Base-by-base conservation (phyloP, 1,284 basidiomycete genomes). In the Cryptococcus wingfieldii region DNA sequence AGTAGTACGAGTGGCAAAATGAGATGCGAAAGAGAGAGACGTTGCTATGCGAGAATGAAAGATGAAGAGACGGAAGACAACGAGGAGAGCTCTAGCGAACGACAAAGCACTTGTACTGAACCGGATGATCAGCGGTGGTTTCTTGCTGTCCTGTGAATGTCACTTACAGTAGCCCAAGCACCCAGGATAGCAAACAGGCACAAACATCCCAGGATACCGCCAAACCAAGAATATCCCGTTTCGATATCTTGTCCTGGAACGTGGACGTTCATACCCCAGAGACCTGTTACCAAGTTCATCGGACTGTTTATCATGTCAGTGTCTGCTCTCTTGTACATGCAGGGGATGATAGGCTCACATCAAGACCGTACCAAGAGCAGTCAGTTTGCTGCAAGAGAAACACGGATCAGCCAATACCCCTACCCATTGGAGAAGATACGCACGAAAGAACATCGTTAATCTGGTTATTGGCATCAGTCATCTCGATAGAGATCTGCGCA, bases 391-490 rank as follows among this genome's bases (percentile, higher is more conserved):
- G 51, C 27, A 56, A 25, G n/a, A 55, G 37, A 14, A 54, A 14
- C 9, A 42, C 18, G n/a, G 41, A 56, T 50, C 19, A 54, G 48
- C 23, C 31, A 31, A 19, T 5, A n/a, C 23, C 14, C 14, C 4
- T n/a, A n/a, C 42, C 27, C 28, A 14, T 34, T 12, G 42, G n/a
- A 8, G 16, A 2, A 19, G 8, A 27, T 37, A 65, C 70, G 58
- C 37, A 72, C 68, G 71, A 72, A 5, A 99, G 84, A 4, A 99
- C 95, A 74, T 98, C 94, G 78, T 99, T 99, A 80, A 98, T 98
- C 79, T 97, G 94, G 77, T 99, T 98, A 79, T 99, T 99, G 52
- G 96, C 96, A 71, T 98, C 95, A 34, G 95, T 97, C 93, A 96
- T 97, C 79, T 97, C 94, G 77, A 97, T 96, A 42, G 90, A 94